Evolutionary conservation across 306 rosid species (phyloP).

Genomic region (Quercus wislizeni): DNA sequence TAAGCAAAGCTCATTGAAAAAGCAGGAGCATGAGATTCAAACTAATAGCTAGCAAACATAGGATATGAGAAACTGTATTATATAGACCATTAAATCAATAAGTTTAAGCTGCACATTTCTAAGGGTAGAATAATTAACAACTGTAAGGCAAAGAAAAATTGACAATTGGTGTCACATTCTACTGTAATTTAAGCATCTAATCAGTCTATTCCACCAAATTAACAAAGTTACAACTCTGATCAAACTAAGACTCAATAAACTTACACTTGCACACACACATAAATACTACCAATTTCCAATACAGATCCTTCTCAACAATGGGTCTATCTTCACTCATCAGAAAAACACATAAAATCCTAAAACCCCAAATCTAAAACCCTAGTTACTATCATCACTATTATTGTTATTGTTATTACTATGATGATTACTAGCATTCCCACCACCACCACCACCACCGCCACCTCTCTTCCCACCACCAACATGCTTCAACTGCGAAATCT

Average conservation of each 20-base stretch:
- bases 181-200: background rate
- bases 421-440: slow-evolving; percentile 52
- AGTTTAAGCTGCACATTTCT: background rate
- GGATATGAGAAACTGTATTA: background rate
- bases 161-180: slow-evolving; percentile 1
- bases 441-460: background rate
- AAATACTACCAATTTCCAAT: background rate
- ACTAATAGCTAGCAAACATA: background rate
- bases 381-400: slow-evolving; percentile 70
- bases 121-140: background rate
- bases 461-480: slow-evolving; percentile 41
- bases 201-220: slow-evolving; percentile 3
- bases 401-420: slow-evolving; percentile 44
- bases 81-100: background rate
- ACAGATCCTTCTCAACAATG: background rate
- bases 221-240: background rate
- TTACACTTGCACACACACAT: background rate
- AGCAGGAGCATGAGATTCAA: background rate
- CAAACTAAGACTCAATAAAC: background rate
- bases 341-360: slow-evolving; percentile 11
- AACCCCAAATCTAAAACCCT: slow-evolving; percentile 35
- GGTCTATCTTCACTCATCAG: slow-evolving; percentile 7
- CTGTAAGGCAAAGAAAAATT: background rate
- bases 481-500: slow-evolving; percentile 81
- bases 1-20: background rate